phyloP scores from a whole-genome alignment of 331 rosid genomes.

The Quercus lobata region DNA sequence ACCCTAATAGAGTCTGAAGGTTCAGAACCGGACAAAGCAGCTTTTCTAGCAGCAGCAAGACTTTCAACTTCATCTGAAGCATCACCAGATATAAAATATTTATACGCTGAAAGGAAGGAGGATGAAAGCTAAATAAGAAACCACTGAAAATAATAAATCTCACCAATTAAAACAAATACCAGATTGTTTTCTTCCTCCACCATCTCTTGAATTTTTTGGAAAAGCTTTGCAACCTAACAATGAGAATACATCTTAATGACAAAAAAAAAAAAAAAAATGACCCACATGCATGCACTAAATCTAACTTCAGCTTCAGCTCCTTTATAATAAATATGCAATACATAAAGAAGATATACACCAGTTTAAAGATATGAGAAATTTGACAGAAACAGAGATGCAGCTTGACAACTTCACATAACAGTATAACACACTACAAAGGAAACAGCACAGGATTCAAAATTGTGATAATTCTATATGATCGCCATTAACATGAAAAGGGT shows the following conservation, averaged over 20 bases:
- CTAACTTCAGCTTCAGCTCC: not conserved
- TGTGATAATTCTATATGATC: not conserved
- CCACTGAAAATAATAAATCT: constrained; percentile 34
- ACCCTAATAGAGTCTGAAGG: constrained; percentile 99
- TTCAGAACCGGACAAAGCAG: constrained; percentile 97
- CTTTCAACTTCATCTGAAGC: constrained; percentile 95
- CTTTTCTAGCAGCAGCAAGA: constrained; percentile 96
- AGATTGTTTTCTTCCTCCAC: constrained; percentile 96
- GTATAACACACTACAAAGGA: not conserved
- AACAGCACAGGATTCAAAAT: not conserved
- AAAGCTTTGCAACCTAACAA: constrained; percentile 92
- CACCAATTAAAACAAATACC: constrained; percentile 99
- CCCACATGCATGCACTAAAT: not conserved
- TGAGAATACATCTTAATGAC: not conserved
- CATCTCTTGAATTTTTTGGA: constrained; percentile 96
- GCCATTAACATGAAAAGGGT: not conserved
- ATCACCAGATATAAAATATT: constrained; percentile 21
- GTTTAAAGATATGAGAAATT: not conserved
- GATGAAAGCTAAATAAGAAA: constrained; percentile 15
- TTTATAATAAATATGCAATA: not conserved
- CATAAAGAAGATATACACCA: not conserved
- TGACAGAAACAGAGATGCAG: not conserved
- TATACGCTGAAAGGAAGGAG: constrained; percentile 20
- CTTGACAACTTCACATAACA: not conserved
- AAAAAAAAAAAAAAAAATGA: not conserved